These are phyloP conservation scores for Cryptosporidium parvum DNA, from an alignment of 169 alveolate genomes.

Conservation along the genomic window DNA sequence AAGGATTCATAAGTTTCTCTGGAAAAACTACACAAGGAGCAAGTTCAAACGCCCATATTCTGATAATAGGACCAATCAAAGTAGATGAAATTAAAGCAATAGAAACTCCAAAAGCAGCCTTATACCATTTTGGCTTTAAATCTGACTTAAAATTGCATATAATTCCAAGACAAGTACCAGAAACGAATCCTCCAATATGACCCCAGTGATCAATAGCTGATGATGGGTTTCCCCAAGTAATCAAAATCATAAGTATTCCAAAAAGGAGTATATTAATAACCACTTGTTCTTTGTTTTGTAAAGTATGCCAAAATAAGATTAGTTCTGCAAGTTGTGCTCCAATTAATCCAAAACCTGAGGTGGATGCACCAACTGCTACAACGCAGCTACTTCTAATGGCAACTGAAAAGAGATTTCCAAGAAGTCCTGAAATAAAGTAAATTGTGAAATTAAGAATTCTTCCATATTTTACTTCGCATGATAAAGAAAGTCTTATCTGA, in stretches of 20 bases:
- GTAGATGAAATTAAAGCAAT: neutral
- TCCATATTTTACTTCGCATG: conserved; percentile 85
- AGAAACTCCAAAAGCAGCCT: conserved; percentile 72
- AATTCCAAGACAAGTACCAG: conserved; percentile 83
- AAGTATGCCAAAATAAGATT: conserved; percentile 84
- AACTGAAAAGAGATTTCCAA: conserved; percentile 84
- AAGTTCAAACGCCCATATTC: conserved; percentile 70
- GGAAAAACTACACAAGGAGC: conserved; percentile 63
- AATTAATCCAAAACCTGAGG: conserved; percentile 87
- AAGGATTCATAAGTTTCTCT: conserved; percentile 20
- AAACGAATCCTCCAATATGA: conserved; percentile 86
- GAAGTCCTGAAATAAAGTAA: conserved; percentile 83
- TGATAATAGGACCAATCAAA: conserved; percentile 49
- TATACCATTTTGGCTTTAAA: conserved; percentile 84
- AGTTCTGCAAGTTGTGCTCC: conserved; percentile 86
- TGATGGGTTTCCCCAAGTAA: conserved; percentile 84
- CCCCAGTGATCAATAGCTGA: conserved; percentile 86
- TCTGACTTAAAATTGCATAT: conserved; percentile 81
- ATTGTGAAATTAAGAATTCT: conserved; percentile 75
- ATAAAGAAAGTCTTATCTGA: conserved; percentile 85
- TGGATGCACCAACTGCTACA: conserved; percentile 87
- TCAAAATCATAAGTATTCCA: conserved; percentile 81
- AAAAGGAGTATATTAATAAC: conserved; percentile 82
- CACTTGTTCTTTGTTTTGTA: conserved; percentile 84
- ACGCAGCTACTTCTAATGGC: conserved; percentile 82